Evolutionary conservation across 768 basidiomycete genomes (phyloP), one percentile per base, ranked within the genome.

Genomic region (Termitomyces sp.): DNA sequence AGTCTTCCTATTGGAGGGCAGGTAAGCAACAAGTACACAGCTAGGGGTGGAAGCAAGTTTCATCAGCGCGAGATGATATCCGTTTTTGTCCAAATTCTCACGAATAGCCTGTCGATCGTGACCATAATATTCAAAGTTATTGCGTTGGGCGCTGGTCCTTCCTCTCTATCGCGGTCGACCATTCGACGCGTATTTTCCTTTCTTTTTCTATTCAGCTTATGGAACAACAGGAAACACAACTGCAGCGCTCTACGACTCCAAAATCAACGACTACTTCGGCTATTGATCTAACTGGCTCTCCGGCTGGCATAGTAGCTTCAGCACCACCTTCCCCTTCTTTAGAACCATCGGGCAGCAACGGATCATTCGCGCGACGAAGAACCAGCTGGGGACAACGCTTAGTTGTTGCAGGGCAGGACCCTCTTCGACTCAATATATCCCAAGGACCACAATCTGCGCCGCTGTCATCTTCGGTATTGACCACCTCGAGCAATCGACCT

Each of bases 281-380:
- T 41, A 65, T 86, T 58, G 80, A 86, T 69, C 66, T 86, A 36
- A 70, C 79, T 46, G 70, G 75, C n/a, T 73, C 79, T 4, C 69
- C 75, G 41, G 66, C 79, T 49, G 79, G 78, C 29, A 68, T 83
- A 57, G 70, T 68, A 58, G 64, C 57, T 54, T 73, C 78, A 42
- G 73, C 71, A 22, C 83, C 84, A 16, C 68, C 78, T 37, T 84
- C 85, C 12, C 83, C 85, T n/a, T 75, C 82, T 29, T 72, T 81
- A 26, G 81, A 81, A 29, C 80, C 85, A 20, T 75, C 80, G 2
- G 76, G 79, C 57, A 74, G 74, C 49, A 69, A 75, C 15, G 51
- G 62, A 22, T 66, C 70, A 18, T 71, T 77, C 60, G 66, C 85
- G 37, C 77, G 85, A 60, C 73, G 85, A 51, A 77, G 87, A 57